These are phyloP conservation scores for Talaromyces rugulosus DNA, from an alignment of 2,329 filamentous ascomycete species.

Conservation along the genomic window DNA sequence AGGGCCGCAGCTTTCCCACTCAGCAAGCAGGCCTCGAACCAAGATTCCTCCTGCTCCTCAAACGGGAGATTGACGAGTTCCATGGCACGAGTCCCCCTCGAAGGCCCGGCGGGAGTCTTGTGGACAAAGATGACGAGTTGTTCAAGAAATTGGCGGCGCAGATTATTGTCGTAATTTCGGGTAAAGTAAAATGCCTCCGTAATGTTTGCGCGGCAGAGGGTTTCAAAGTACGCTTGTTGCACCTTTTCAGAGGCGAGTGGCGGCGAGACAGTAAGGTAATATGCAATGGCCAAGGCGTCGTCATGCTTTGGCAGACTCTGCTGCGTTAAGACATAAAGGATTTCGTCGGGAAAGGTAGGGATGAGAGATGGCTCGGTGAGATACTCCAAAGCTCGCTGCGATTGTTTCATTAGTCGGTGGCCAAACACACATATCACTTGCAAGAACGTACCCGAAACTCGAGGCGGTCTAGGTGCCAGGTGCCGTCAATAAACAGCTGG, in stretches of 20 bases:
- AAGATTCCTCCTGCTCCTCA: conserved; percentile 64
- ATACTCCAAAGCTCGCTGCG: conserved; percentile 64
- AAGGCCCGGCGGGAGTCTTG: conserved; percentile 30
- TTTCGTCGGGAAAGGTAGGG: conserved; percentile 79
- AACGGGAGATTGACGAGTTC: conserved; percentile 72
- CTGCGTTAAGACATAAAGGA: conserved; percentile 64
- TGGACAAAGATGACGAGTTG: conserved; percentile 60
- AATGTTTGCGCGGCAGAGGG: conserved; percentile 63
- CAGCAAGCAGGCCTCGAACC: conserved; percentile 67
- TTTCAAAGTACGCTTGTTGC: conserved; percentile 64
- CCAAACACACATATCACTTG: not conserved
- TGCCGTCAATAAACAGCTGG: conserved; percentile 72
- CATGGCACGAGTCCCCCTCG: conserved; percentile 54
- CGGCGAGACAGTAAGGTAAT: conserved; percentile 72
- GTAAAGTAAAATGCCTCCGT: conserved; percentile 71
- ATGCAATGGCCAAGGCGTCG: conserved; percentile 65
- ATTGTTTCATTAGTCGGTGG: conserved; percentile 12
- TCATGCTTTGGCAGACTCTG: conserved; percentile 55
- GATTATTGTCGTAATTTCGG: conserved; percentile 58
- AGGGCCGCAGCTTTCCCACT: conserved; percentile 61
- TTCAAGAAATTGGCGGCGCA: conserved; percentile 63
- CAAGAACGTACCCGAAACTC: conserved; percentile 56
- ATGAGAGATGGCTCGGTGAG: conserved; percentile 75
- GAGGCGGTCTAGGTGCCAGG: conserved; percentile 74
- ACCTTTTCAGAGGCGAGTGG: conserved; percentile 62